Evolutionary conservation across 1,284 basidiomycete species (phyloP).

Genomic region (Somion occarium): DNA sequence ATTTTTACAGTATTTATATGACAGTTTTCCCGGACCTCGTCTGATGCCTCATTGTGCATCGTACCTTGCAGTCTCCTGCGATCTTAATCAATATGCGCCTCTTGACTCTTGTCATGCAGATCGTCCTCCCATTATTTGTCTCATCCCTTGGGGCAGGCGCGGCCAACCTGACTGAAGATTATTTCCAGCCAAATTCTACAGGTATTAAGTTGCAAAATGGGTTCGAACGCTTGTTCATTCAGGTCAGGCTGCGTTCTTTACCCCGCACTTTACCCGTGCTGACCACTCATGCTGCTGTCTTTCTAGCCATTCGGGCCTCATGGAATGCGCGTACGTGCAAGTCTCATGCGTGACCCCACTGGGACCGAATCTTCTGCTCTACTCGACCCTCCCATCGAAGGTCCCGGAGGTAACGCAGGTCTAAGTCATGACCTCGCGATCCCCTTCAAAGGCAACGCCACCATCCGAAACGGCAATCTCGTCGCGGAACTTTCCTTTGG

Average conservation of each 20-base stretch:
- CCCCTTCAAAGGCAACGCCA: conserved; percentile 29
- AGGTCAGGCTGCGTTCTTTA: conserved; percentile 22
- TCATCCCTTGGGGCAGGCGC: background rate
- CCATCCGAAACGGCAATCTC: conserved; percentile 33
- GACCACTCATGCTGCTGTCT: background rate
- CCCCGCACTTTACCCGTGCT: background rate
- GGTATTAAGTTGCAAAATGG: conserved; percentile 37
- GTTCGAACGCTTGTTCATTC: conserved; percentile 35
- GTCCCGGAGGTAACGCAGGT: conserved; percentile 30
- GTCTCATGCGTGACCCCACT: conserved; percentile 34
- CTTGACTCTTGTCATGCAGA: background rate
- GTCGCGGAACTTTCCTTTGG: conserved; percentile 27
- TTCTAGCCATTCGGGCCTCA: conserved; percentile 35
- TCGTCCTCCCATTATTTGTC: background rate
- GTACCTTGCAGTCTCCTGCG: too few relatives aligned
- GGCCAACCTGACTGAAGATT: background rate
- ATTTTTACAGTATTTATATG: too few relatives aligned
- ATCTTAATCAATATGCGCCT: background rate
- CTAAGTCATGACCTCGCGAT: conserved; percentile 30
- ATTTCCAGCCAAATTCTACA: conserved; percentile 25
- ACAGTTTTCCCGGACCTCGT: background rate
- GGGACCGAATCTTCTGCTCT: conserved; percentile 33
- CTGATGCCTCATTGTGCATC: background rate
- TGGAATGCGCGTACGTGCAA: conserved; percentile 35
- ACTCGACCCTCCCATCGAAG: conserved; percentile 36